phyloP scores from a whole-genome alignment of 2,329 filamentous ascomycete species.

The Colletotrichum gloeosporioides region DNA sequence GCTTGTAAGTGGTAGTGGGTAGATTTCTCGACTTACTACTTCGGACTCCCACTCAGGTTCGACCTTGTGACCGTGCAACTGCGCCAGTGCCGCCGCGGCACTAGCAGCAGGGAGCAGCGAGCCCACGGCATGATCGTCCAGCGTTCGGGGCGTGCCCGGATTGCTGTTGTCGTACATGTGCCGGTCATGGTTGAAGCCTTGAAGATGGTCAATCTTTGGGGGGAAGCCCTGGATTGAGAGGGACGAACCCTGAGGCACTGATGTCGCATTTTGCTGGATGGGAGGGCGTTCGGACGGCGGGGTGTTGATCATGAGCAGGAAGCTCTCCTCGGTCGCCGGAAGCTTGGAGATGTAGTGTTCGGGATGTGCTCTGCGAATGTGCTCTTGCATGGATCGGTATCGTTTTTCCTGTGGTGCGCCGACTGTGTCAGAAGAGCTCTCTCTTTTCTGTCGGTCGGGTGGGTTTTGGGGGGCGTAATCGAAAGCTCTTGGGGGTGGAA shows the following conservation, averaged over 20 bases:
- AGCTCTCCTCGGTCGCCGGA: constrained; percentile 97
- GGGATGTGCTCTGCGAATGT: constrained; percentile 95
- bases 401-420: constrained; percentile 75
- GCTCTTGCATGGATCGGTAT: constrained; percentile 99
- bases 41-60: constrained; percentile 82
- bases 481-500: not conserved
- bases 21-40: constrained; percentile 60
- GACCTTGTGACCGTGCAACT: constrained; percentile 78
- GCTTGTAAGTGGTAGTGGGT: constrained; percentile 19
- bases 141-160: constrained; percentile 70
- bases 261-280: constrained; percentile 36
- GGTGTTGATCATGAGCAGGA: constrained; percentile 93
- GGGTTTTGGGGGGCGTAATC: constrained; percentile 1
- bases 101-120: constrained; percentile 72
- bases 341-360: constrained; percentile 98
- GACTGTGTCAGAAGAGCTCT: constrained; percentile 25
- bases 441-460: not conserved
- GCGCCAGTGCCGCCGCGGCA: constrained; percentile 85
- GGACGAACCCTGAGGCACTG: constrained; percentile 22
- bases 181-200: constrained; percentile 65
- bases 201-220: constrained; percentile 26
- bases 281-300: constrained; percentile 62
- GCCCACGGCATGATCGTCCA: constrained; percentile 72
- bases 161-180: constrained; percentile 70
- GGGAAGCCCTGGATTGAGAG: constrained; percentile 23